phyloP scores from a whole-genome alignment of 306 rosid species.

The Prunus campanulata region DNA sequence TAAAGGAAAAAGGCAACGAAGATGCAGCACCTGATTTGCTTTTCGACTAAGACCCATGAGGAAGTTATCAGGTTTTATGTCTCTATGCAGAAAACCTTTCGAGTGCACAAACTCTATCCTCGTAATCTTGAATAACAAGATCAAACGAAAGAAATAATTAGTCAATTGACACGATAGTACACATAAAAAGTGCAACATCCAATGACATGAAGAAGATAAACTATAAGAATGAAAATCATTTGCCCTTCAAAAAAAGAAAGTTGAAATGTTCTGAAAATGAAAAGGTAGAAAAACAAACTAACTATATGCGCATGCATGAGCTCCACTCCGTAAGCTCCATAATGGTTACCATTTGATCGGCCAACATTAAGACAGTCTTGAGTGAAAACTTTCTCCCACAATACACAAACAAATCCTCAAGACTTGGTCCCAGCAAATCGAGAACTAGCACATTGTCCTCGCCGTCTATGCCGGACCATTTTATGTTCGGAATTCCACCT shows the following conservation, averaged over 20 bases:
- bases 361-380: conserved; percentile 87
- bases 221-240: neutral
- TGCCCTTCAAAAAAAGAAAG: too few species aligned
- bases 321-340: neutral
- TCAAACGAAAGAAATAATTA: neutral
- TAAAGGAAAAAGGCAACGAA: neutral
- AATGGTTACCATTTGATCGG: conserved; percentile 82
- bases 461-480: conserved; percentile 85
- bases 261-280: neutral
- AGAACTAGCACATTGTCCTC: conserved; percentile 79
- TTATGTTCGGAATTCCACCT: conserved; percentile 81
- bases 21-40: conserved; percentile 78
- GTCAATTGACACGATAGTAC: neutral
- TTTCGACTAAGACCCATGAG: conserved; percentile 99
- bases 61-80: conserved; percentile 94
- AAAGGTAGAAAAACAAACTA: neutral
- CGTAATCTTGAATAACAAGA: conserved; percentile 45
- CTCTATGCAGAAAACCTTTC: conserved; percentile 93
- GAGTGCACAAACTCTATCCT: conserved; percentile 93
- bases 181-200: neutral
- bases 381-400: conserved; percentile 83
- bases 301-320: neutral
- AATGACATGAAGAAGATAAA: neutral
- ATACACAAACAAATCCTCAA: conserved; percentile 90
- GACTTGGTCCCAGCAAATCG: conserved; percentile 92